Evolutionary conservation across 208 protist species (phyloP), one percentile per base, ranked within the genome.

Genomic region (Crithidia mellificae): DNA sequence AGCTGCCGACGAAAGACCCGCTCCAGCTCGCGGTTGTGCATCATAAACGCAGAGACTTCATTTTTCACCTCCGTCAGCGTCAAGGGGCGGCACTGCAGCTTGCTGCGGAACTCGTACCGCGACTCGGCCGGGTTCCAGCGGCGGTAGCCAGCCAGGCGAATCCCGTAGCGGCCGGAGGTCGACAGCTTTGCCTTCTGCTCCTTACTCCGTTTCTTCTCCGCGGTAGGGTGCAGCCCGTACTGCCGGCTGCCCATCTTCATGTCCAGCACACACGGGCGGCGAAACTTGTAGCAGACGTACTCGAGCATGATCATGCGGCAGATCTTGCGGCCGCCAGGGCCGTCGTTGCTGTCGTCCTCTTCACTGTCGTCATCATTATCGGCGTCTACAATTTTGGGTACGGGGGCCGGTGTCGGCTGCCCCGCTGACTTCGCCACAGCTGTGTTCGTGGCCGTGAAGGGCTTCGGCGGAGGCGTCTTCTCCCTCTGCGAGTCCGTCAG

Each of bases 201-300:
- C 68, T 95, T 95, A 64, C 85, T 95, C 24, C 47, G 57, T 32
- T 75, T 69, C 84, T 95, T 95, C 39, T 65, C 69, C 12, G 77
- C 73, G 19, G 77, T 72, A 9, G 90, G 79, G 68, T 91, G 75
- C 20, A 95, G 71, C 19, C 90, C 90, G 57, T 93, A 93, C 78
- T 95, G 90, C 2, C 90, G 80, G 25, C 68, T 77, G 25, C 90
- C 90, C 85, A 95, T 95, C 74, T 95, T 95, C 12, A 93, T 78
- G 59, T 95, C 90, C 52, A 95, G 72, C 39, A 95, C 81, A 53
- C 90, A 95, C 0, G 87, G 87, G 20, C 70, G 81, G 12, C 49
- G 59, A 58, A 95, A 93, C 61, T 80, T 77, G 63, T 84, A 83
- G 80, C 90, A 93, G 22, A 93, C 78, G 52, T 95, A 86, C 74